Percentiles rank a stretch among this genome's conserved stretches.
Evolutionary conservation across 2,329 filamentous ascomycete genomes (phyloP).

Genomic region (Microsporum audouinii): DNA sequence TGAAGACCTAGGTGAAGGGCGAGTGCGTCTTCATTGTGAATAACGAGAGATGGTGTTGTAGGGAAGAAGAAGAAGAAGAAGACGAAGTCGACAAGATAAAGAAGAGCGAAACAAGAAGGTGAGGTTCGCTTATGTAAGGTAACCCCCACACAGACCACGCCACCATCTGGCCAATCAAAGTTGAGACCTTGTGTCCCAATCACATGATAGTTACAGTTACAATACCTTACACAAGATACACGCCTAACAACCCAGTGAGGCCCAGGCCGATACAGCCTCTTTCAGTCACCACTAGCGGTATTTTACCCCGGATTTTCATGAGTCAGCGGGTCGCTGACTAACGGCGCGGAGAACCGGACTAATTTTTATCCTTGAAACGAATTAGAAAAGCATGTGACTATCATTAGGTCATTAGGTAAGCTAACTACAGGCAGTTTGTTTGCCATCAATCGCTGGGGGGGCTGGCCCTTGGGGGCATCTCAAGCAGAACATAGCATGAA

Average conservation of each 20-base stretch:
- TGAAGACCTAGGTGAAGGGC: neutral
- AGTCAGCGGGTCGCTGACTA: neutral
- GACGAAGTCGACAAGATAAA: neutral
- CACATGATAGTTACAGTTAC: neutral
- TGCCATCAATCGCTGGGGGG: no score
- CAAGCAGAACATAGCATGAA: neutral
- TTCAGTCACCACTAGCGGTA: neutral
- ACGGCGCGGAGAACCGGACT: neutral
- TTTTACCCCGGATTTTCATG: constrained; percentile 1
- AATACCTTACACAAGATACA: neutral
- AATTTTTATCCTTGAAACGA: neutral
- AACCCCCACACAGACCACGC: neutral
- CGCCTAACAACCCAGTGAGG: neutral
- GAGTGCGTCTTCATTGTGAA: neutral
- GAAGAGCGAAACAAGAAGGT: neutral
- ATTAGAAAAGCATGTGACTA: neutral
- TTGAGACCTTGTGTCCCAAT: neutral
- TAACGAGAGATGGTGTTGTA: neutral
- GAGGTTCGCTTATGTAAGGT: constrained; percentile 1
- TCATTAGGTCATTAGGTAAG: constrained; percentile 1
- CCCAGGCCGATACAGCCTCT: neutral
- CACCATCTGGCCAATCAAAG: neutral
- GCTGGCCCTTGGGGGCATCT: neutral
- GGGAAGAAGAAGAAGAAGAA: neutral
- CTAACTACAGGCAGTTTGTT: neutral